Base-by-base conservation (phyloP, 2,329 filamentous ascomycete species). In the Mycocentrospora acerina region DNA sequence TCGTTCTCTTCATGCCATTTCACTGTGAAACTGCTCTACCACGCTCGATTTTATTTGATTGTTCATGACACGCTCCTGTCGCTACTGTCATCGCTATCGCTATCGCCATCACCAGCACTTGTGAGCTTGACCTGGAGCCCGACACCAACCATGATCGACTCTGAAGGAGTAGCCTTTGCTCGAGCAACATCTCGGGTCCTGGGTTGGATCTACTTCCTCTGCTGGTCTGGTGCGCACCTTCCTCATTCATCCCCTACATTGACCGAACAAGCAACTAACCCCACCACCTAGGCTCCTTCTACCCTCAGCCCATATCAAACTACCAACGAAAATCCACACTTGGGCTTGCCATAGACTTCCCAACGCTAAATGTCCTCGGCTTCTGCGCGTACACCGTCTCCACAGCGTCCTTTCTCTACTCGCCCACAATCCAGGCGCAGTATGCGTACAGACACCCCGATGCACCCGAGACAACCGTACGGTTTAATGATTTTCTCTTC, bases 401-500 rank as follows among this genome's bases (percentile, higher is more conserved):
- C 51, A 94, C 86, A 32, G 65, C 75, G 7, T 75, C 82, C 1
- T 88, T 97, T 59, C 82, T 91, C 52, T 94, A 82, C 69, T 94
- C 89, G 13, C 77, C 87, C 2, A 70, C 81, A 11, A 85, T 97
- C 39, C 85, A 87, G 36, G 67, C 72, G 24, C 88, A 97, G 65
- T 98, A 98, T 72, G 90, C 89, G 15, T 77, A 79, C 13, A 83
- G 93, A 44, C 82, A 97, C 67, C 81, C 80, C 3, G 68, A 78
- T 30, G 82, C 84, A 4, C 82, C 88, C 7, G 80, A 85, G 29
- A 89, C 91, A 3, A 93, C 90, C 1, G 90, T 95, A 19, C 82
- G 86, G 38, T 80, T 88, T 69, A 97, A 97, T 70, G 93, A 98
- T 70, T 78, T 97, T 42, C 80, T 83, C 11, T 97, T 97, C 65